These are phyloP conservation scores for Monilinia polystroma DNA, from an alignment of 2,329 filamentous ascomycete genomes.

Conservation along the genomic window DNA sequence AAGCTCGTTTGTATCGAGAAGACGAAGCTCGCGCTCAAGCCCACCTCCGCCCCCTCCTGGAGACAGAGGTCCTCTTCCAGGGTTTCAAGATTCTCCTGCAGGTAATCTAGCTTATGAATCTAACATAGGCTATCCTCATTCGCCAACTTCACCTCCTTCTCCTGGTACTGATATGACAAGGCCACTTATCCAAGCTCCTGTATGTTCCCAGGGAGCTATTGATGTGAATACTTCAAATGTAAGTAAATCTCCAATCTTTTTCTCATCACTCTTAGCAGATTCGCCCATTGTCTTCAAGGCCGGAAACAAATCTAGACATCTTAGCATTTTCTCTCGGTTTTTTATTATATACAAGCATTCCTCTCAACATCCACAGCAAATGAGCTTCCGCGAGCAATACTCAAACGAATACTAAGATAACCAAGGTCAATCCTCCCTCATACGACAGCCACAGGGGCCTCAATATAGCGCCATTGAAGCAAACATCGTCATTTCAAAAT, in stretches of 20 bases:
- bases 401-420: background rate
- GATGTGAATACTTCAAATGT: background rate
- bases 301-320: background rate
- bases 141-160: background rate
- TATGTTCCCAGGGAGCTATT: background rate
- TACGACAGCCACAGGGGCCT: slow-evolving; percentile 22
- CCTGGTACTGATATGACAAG: background rate
- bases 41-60: slow-evolving; percentile 4
- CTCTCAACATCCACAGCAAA: background rate
- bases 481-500: background rate
- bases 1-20: slow-evolving; percentile 20
- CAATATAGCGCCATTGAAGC: background rate
- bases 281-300: background rate
- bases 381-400: background rate
- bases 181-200: background rate
- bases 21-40: background rate
- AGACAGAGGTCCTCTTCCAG: background rate
- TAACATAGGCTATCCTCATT: too few species aligned
- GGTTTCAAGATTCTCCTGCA: background rate
- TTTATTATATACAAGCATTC: background rate
- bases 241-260: background rate
- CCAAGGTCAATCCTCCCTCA: slow-evolving; percentile 22
- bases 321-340: background rate
- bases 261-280: background rate
- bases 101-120: too few species aligned